Conservation (phyloP, 371 early-diverging fungal genomes). For the Apophysomyces trapeziformis region DNA sequence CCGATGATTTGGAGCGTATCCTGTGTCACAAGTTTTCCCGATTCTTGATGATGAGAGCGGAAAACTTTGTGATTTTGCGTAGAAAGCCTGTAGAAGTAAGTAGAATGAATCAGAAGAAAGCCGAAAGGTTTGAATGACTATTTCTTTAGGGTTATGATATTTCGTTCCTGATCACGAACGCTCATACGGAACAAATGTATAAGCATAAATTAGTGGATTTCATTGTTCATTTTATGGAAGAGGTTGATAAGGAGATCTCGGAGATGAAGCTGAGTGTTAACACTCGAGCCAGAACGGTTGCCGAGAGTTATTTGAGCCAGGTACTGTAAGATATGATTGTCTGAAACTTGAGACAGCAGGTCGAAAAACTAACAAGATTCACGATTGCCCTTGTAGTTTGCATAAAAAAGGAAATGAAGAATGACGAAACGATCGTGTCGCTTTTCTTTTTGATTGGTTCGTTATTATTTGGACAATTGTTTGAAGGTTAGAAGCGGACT, state of each 20-base stretch:
- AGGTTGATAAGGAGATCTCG: constrained; percentile 97
- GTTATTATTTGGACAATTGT: constrained; percentile 4
- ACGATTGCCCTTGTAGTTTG: constrained; percentile 2
- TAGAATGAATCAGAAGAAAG: constrained; percentile 6
- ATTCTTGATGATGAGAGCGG: constrained; percentile 96
- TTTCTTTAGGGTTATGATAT: constrained; percentile 88
- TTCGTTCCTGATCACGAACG: constrained; percentile 93
- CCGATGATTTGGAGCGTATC: constrained; percentile 96
- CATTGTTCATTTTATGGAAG: constrained; percentile 98
- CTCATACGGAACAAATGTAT: constrained; percentile 96
- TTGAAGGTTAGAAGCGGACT: neutral
- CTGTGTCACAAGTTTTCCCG: constrained; percentile 95
- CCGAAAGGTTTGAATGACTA: neutral
- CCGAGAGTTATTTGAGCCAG: constrained; percentile 77
- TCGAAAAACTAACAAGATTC: neutral
- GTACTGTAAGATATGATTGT: constrained; percentile 29
- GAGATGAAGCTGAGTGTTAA: constrained; percentile 97
- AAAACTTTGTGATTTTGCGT: constrained; percentile 93
- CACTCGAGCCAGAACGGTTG: constrained; percentile 93
- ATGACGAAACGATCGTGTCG: constrained; percentile 7
- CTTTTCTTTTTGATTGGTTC: constrained; percentile 3
- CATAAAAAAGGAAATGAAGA: constrained; percentile 11
- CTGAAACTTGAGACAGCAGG: neutral
- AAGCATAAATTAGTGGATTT: constrained; percentile 98
- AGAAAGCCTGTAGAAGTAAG: constrained; percentile 87